phyloP scores from a whole-genome alignment of 1,284 basidiomycete species.

The Austroboletus niveus region DNA sequence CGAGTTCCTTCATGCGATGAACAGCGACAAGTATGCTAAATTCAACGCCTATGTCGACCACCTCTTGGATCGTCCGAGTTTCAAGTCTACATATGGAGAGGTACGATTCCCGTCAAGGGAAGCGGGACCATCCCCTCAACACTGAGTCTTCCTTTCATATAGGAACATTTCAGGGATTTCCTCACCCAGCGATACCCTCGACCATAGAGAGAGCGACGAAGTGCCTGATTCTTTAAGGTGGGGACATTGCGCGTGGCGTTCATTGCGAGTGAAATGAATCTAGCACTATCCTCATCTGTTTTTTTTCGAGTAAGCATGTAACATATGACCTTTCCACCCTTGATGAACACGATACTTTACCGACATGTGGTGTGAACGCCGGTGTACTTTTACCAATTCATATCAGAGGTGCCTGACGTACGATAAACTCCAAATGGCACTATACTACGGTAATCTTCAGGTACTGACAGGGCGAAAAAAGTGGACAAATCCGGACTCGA shows the following conservation, averaged over 20 bases:
- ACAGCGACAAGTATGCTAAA: conserved; percentile 26
- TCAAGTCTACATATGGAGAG: conserved; percentile 31
- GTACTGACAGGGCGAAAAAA: not conserved
- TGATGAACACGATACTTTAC: too few relatives aligned
- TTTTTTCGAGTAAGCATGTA: too few relatives aligned
- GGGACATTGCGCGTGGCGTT: too few relatives aligned
- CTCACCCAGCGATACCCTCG: conserved; percentile 5
- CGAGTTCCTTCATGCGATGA: conserved; percentile 24
- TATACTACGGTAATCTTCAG: too few relatives aligned
- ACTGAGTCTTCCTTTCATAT: not conserved
- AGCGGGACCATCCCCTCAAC: not conserved
- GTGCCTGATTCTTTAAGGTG: conserved; percentile 17
- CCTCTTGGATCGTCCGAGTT: conserved; percentile 28
- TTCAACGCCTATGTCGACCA: conserved; percentile 31
- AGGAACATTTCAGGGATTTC: conserved; percentile 12
- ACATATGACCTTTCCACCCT: too few relatives aligned
- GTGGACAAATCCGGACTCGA: conserved; percentile 41
- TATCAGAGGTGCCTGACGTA: too few relatives aligned
- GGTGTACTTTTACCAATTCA: too few relatives aligned
- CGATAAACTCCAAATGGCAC: too few relatives aligned
- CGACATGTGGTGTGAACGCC: too few relatives aligned
- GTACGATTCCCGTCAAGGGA: conserved; percentile 17
- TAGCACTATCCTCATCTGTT: too few relatives aligned
- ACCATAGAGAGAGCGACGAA: not conserved
- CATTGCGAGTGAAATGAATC: too few relatives aligned